phyloP scores from a whole-genome alignment of 2,329 filamentous ascomycete species.

The Fusarium liriodendri region DNA sequence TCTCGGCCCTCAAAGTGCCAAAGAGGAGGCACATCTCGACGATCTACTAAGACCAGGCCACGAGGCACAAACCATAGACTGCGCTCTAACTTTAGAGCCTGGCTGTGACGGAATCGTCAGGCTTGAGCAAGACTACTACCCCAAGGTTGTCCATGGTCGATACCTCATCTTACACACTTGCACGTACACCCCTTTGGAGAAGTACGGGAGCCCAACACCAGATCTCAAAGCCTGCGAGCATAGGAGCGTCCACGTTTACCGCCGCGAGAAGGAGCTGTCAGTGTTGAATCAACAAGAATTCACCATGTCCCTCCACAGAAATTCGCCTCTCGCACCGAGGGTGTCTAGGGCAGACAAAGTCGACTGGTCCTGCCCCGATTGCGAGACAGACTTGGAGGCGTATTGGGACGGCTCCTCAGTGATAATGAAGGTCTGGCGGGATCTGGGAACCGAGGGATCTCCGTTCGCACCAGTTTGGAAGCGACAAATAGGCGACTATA shows the following conservation, averaged over 20 bases:
- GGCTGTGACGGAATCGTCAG: not conserved
- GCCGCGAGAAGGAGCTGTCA: not conserved
- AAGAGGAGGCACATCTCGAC: not conserved
- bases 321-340: not conserved
- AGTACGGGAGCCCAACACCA: too few species aligned
- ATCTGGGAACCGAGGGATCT: conserved; percentile 1
- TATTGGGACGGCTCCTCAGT: not conserved
- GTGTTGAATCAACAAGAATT: not conserved
- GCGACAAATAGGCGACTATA: not conserved
- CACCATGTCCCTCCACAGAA: not conserved
- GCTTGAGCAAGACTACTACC: not conserved
- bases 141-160: not conserved
- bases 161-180: not conserved
- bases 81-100: too few species aligned
- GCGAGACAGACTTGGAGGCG: not conserved
- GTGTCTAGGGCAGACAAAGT: not conserved
- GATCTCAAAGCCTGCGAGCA: not conserved
- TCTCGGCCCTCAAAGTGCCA: not conserved
- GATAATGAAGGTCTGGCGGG: not conserved
- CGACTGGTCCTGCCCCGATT: not conserved
- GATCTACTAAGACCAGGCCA: not conserved
- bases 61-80: too few species aligned
- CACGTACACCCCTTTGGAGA: too few species aligned
- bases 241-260: not conserved
- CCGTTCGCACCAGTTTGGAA: not conserved